Conservation (phyloP, 75 land plant species). For the Sequoiadendron giganteum region DNA sequence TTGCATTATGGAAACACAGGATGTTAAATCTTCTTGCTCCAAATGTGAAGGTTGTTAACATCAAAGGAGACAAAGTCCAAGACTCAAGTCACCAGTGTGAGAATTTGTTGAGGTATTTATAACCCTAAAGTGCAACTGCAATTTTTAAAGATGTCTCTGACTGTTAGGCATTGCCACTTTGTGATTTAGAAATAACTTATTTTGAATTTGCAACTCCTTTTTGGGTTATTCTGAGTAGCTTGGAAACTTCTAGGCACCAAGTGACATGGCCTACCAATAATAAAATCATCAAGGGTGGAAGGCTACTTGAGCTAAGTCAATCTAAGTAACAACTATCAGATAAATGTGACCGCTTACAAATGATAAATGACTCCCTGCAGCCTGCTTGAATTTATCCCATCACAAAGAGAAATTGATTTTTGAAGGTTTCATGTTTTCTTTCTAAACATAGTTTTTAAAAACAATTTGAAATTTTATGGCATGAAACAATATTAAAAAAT, state of each 20-base stretch:
- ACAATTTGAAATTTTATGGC: neutral
- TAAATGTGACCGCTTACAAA: neutral
- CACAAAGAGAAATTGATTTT: neutral
- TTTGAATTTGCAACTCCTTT: neutral
- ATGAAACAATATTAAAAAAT: neutral
- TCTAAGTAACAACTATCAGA: neutral
- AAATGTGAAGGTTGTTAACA: too few relatives aligned
- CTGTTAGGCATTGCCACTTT: too few relatives aligned
- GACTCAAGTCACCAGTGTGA: too few relatives aligned
- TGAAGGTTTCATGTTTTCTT: neutral
- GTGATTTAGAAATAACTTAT: too few relatives aligned
- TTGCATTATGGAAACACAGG: too few relatives aligned
- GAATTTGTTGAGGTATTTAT: too few relatives aligned
- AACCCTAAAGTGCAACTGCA: too few relatives aligned
- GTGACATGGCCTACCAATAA: neutral
- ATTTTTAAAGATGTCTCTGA: too few relatives aligned
- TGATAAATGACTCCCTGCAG: neutral
- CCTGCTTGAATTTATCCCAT: neutral
- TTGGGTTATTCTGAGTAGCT: neutral
- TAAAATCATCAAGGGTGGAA: neutral
- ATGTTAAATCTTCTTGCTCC: too few relatives aligned
- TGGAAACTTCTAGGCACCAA: too few relatives aligned
- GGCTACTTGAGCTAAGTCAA: neutral
- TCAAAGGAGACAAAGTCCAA: too few relatives aligned
- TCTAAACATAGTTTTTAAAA: neutral